phyloP scores from a whole-genome alignment of 768 basidiomycete species.

The Kwoniella mangroviensis region DNA sequence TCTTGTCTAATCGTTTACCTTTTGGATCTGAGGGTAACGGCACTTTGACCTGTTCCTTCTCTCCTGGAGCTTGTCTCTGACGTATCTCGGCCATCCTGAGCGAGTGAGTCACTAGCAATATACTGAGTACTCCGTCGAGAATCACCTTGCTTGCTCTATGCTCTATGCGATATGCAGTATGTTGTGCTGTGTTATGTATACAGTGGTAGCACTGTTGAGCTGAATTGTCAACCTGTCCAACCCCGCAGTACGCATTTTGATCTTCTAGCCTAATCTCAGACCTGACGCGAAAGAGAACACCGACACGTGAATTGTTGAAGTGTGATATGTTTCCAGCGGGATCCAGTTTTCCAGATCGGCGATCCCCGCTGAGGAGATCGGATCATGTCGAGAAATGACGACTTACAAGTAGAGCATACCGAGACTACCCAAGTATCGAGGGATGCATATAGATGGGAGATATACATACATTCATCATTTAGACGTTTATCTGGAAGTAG shows the following conservation, averaged over 20 bases:
- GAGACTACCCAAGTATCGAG: no score
- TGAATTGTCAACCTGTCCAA: not conserved
- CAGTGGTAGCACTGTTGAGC: not conserved
- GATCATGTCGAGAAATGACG: not conserved
- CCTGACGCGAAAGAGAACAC: no score
- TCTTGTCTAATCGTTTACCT: constrained; percentile 5
- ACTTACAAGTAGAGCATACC: no score
- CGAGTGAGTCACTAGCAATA: no score
- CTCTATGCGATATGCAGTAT: no score
- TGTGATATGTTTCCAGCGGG: no score
- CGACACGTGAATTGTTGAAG: no score
- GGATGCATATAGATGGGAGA: not conserved
- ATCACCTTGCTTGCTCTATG: no score
- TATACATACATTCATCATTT: not conserved
- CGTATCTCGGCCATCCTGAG: constrained; percentile 14
- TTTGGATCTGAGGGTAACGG: constrained; percentile 1
- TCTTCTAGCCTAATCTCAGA: not conserved
- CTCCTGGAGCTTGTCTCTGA: not conserved
- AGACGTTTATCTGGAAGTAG: not conserved
- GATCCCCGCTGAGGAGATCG: not conserved
- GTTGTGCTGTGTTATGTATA: no score
- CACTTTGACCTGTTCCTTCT: constrained; percentile 14
- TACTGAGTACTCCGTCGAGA: no score
- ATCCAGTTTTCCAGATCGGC: not conserved
- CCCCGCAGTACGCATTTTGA: not conserved